Evolutionary conservation across 2,329 filamentous ascomycete genomes (phyloP).

Genomic region (Nakataea oryzae): DNA sequence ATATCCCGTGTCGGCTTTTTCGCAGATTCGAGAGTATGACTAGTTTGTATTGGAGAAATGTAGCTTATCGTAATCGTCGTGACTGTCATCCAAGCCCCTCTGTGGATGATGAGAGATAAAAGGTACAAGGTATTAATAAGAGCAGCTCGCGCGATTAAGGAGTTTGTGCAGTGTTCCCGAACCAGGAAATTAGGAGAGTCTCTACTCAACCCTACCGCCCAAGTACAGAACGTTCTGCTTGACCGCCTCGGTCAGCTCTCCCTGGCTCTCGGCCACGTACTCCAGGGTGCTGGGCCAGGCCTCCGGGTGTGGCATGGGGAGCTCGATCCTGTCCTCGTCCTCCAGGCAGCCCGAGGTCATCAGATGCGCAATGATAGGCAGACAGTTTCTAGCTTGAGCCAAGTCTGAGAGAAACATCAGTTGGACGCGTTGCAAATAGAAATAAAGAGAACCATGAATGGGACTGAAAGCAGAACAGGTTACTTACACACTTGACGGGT

Average conservation of each 20-base stretch:
- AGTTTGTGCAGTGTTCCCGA: neutral
- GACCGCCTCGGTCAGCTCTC: constrained; percentile 32
- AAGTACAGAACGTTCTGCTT: constrained; percentile 44
- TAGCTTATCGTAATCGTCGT: neutral
- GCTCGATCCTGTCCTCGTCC: constrained; percentile 42
- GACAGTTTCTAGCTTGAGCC: constrained; percentile 32
- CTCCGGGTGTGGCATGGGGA: constrained; percentile 46
- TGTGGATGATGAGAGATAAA: neutral
- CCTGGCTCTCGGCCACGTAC: constrained; percentile 37
- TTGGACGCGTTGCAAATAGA: neutral
- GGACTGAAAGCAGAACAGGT: neutral
- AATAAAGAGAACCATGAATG: neutral
- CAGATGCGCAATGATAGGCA: constrained; percentile 44
- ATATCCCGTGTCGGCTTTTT: neutral
- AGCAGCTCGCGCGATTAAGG: neutral
- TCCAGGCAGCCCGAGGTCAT: constrained; percentile 42
- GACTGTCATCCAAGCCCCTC: neutral
- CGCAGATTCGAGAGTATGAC: neutral
- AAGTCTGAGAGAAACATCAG: constrained; percentile 24
- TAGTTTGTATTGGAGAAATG: neutral
- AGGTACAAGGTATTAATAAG: neutral
- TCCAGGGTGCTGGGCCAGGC: constrained; percentile 45
- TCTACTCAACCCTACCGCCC: constrained; percentile 28
- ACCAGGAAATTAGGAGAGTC: neutral
- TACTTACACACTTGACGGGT: neutral